A percentile compares a stretch with the other conserved stretches of the same genome.
phyloP scores from a whole-genome alignment of 2,329 filamentous ascomycete species.

The Aspergillus brasiliensis region DNA sequence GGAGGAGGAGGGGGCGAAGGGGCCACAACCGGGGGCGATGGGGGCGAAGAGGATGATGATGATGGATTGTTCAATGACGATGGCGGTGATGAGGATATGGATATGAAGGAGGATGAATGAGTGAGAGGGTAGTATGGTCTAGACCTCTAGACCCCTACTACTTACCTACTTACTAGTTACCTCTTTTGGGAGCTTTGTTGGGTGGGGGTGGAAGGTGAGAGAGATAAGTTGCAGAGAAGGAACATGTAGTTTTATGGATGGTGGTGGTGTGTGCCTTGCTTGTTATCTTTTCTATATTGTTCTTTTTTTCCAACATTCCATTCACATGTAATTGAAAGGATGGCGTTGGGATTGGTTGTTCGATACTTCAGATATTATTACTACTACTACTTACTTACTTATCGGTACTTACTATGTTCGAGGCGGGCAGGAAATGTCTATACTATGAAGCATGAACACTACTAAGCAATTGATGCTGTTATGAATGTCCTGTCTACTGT shows the following conservation, averaged over 20 bases:
- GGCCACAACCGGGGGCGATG: not conserved
- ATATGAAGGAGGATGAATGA: conserved; percentile 40
- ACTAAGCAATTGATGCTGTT: too few relatives aligned
- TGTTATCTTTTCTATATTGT: conserved; percentile 18
- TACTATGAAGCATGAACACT: too few relatives aligned
- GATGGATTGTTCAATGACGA: conserved; percentile 42
- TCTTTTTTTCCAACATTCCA: conserved; percentile 20
- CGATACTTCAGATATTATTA: not conserved
- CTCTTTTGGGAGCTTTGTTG: not conserved
- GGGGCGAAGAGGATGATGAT: conserved; percentile 30
- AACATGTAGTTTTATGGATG: conserved; percentile 9
- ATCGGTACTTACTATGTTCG: too few relatives aligned
- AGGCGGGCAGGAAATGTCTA: too few relatives aligned
- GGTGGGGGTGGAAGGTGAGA: not conserved
- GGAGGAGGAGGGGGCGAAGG: conserved; percentile 4
- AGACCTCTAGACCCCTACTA: too few relatives aligned
- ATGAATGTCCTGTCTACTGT: too few relatives aligned
- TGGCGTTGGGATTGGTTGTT: conserved; percentile 13
- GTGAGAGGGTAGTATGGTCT: conserved; percentile 7
- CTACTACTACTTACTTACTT: not conserved
- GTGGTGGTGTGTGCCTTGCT: conserved; percentile 3
- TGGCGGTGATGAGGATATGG: conserved; percentile 34
- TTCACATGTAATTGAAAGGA: conserved; percentile 8
- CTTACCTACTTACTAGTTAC: not conserved
- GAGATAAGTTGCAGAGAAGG: too few relatives aligned